Evolutionary conservation across 352 stramenopile genomes (phyloP).

Genomic region (Plasmopara muralis): DNA sequence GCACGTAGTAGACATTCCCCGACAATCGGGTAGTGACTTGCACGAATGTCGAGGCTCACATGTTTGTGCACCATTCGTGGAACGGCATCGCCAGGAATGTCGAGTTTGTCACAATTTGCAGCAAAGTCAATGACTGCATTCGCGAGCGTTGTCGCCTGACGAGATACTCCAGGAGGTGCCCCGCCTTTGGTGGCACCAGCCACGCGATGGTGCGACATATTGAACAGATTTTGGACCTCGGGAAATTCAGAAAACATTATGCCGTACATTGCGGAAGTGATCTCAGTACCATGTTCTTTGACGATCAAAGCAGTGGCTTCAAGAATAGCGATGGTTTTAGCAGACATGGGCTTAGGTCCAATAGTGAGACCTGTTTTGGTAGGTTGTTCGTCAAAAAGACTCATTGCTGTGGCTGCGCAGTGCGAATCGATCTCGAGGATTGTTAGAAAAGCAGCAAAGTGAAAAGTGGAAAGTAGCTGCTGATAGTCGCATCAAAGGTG

Average conservation of each 20-base stretch:
- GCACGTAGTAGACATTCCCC: slow-evolving; percentile 42
- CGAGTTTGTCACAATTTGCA: slow-evolving; percentile 55
- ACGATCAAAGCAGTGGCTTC: slow-evolving; percentile 61
- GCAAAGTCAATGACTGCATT: slow-evolving; percentile 57
- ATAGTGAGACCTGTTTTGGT: background rate
- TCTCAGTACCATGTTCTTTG: slow-evolving; percentile 47
- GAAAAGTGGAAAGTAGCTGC: too few species aligned
- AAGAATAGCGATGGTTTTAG: slow-evolving; percentile 45
- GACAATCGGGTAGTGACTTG: slow-evolving; percentile 69
- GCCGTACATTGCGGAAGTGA: slow-evolving; percentile 64
- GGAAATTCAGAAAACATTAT: slow-evolving; percentile 62
- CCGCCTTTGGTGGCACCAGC: slow-evolving; percentile 26
- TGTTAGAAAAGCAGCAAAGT: too few species aligned
- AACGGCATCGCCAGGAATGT: slow-evolving; percentile 38
- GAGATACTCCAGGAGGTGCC: slow-evolving; percentile 19
- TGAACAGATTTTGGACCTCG: slow-evolving; percentile 63
- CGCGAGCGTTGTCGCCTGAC: slow-evolving; percentile 42
- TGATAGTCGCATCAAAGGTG: too few species aligned
- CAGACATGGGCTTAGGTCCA: slow-evolving; percentile 26
- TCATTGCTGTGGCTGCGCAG: too few species aligned
- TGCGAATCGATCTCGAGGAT: too few species aligned
- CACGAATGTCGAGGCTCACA: slow-evolving; percentile 48
- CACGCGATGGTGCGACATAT: slow-evolving; percentile 57
- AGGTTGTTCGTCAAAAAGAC: background rate
- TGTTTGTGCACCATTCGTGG: slow-evolving; percentile 59